These are phyloP conservation scores for Hydnomerulius pinastri DNA, from an alignment of 768 basidiomycete genomes.

Conservation along the genomic window DNA sequence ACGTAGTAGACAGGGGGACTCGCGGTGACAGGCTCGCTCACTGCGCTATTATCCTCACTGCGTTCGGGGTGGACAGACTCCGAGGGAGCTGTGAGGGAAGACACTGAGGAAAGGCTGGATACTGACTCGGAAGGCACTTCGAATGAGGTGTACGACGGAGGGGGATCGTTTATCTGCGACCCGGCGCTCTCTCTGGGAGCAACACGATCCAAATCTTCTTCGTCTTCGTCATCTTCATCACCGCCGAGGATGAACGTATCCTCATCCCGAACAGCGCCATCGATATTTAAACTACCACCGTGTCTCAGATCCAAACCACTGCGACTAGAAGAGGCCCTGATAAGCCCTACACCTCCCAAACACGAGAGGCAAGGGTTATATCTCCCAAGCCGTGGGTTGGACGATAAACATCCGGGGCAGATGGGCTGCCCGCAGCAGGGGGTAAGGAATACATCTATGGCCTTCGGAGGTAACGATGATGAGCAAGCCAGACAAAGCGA, in stretches of 20 bases:
- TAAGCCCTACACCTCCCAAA: conserved; percentile 54
- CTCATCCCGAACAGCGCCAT: conserved; percentile 59
- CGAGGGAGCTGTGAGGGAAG: background rate
- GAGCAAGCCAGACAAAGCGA: conserved; percentile 62
- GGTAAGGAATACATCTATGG: conserved; percentile 46
- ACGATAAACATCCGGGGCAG: conserved; percentile 55
- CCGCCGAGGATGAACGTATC: conserved; percentile 69
- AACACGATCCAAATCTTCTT: conserved; percentile 15
- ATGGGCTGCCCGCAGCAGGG: conserved; percentile 67
- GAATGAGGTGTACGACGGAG: conserved; percentile 1
- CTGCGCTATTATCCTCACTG: background rate
- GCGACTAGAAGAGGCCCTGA: conserved; percentile 22
- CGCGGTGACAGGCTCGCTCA: background rate
- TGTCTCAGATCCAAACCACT: background rate
- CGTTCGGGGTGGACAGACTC: conserved; percentile 2
- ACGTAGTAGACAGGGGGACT: conserved; percentile 56
- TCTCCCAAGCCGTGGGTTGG: conserved; percentile 63
- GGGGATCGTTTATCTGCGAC: background rate
- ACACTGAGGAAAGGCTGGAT: background rate
- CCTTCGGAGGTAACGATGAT: conserved; percentile 51
- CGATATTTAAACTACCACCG: conserved; percentile 37
- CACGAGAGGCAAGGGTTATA: conserved; percentile 78
- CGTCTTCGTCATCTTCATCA: conserved; percentile 53
- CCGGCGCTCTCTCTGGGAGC: background rate
- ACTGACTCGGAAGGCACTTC: background rate